Conservation (phyloP, 345 rosid species). For the Citrus inodora region DNA sequence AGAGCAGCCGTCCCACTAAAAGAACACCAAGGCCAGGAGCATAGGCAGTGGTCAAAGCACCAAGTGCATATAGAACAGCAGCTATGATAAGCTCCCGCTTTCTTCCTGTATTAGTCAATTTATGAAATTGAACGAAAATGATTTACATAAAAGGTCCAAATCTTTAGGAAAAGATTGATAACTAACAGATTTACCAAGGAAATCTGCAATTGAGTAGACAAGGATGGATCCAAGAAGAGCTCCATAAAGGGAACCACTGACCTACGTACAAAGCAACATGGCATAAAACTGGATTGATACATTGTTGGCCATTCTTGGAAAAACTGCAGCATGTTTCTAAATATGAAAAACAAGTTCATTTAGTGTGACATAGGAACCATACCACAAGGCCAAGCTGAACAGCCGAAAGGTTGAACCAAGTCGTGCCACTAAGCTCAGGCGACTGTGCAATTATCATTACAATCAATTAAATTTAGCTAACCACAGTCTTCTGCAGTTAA, state of each 20-base stretch:
- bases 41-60: constrained; percentile 54
- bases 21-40: constrained; percentile 74
- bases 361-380: constrained; percentile 26
- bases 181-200: constrained; percentile 57
- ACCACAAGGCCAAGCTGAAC: constrained; percentile 97
- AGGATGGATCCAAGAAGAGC: constrained; percentile 88
- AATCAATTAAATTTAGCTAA: constrained; percentile 19
- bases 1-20: constrained; percentile 74
- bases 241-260: constrained; percentile 95
- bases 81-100: constrained; percentile 80
- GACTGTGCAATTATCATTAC: constrained; percentile 41
- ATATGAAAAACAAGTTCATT: background rate
- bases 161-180: background rate
- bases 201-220: constrained; percentile 84
- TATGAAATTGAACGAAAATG: constrained; percentile 9
- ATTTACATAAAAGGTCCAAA: constrained; percentile 1
- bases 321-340: constrained; percentile 6
- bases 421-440: constrained; percentile 76
- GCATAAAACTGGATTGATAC: background rate
- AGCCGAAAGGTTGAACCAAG: constrained; percentile 86
- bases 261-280: constrained; percentile 44
- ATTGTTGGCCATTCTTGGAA: background rate
- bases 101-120: constrained; percentile 51
- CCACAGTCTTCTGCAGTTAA: background rate
- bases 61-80: constrained; percentile 56